A percentile compares a stretch with the other conserved stretches of the same genome.
Conservation (phyloP, 352 stramenopile genomes). For the Aphanomyces cochlioides region DNA sequence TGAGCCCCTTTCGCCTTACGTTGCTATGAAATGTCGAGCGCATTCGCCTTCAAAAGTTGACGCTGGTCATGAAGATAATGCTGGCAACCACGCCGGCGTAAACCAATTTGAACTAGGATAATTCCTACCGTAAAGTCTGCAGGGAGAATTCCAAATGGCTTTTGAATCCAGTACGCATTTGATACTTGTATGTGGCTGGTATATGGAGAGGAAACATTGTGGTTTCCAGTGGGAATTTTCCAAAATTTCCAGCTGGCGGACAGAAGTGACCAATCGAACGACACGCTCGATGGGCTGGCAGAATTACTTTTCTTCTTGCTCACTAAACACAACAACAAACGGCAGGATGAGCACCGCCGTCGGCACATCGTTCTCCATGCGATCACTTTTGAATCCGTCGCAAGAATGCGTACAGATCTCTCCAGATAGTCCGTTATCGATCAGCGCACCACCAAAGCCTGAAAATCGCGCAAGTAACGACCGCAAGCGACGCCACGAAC, state of each 20-base stretch:
- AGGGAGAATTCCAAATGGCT: too few species aligned
- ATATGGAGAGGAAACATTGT: too few species aligned
- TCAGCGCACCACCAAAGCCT: not conserved
- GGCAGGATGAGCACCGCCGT: not conserved
- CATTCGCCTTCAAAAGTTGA: too few species aligned
- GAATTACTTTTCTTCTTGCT: conserved; percentile 1
- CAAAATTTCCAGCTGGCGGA: not conserved
- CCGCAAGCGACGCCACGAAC: conserved; percentile 22
- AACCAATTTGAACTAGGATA: too few species aligned
- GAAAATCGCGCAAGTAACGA: conserved; percentile 1
- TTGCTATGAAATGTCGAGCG: too few species aligned
- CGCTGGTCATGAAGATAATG: too few species aligned
- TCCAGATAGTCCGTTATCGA: not conserved
- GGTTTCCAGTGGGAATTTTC: too few species aligned
- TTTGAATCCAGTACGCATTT: too few species aligned
- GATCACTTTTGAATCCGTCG: conserved; percentile 2
- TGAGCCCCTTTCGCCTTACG: too few species aligned
- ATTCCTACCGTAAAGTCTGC: too few species aligned
- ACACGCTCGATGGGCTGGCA: not conserved
- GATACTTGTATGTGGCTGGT: too few species aligned
- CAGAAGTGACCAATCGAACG: not conserved
- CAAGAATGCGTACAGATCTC: not conserved
- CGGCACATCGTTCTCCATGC: not conserved
- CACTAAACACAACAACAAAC: not conserved
- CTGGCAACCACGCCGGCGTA: too few species aligned